Evolutionary conservation across 2,329 filamentous ascomycete genomes (phyloP).

Genomic region (Penicillium nordicum): DNA sequence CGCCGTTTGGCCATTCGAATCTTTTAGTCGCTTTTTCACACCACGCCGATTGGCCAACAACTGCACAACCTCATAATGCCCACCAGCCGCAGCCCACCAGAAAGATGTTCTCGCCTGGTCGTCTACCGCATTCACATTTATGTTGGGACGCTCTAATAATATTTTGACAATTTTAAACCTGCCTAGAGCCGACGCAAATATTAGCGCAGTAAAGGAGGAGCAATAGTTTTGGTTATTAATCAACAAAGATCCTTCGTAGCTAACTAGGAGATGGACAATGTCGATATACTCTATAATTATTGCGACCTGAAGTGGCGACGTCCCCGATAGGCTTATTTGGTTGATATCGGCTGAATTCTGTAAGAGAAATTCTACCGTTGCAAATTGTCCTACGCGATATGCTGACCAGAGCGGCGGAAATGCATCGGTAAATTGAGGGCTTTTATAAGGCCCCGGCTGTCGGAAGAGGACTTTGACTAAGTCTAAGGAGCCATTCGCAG

Average conservation of each 20-base stretch:
- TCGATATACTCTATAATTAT: not conserved
- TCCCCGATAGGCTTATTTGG: not conserved
- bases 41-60: not conserved
- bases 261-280: not conserved
- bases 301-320: not conserved
- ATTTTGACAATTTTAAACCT: not conserved
- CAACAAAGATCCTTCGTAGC: not conserved
- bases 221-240: not conserved
- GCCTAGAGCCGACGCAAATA: not conserved
- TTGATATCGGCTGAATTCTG: not conserved
- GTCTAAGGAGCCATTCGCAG: not conserved
- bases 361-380: not conserved
- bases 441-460: not conserved
- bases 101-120: not conserved
- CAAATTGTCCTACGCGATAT: not conserved
- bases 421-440: not conserved
- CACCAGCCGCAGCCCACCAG: not conserved
- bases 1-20: too few relatives aligned
- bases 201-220: not conserved
- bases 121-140: not conserved
- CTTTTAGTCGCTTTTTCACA: too few relatives aligned
- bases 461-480: not conserved
- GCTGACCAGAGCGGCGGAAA: not conserved
- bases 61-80: not conserved
- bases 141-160: not conserved